Evolutionary conservation across 495 filamentous ascomycete genomes (phyloP).

Genomic region (Penicillium turbatum): DNA sequence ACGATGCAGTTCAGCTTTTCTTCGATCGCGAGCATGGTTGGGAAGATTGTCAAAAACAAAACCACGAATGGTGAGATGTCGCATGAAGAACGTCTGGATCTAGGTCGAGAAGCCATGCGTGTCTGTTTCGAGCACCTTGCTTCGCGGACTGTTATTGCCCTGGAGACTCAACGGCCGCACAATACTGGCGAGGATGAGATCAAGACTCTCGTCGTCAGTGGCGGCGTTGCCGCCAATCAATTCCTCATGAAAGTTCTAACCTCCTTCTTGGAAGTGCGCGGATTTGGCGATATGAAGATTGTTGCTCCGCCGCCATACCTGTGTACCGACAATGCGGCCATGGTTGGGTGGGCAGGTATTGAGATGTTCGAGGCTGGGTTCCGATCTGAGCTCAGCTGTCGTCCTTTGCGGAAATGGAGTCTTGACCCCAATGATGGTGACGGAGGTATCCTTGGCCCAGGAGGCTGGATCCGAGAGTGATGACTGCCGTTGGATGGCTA

Average conservation of each 20-base stretch:
- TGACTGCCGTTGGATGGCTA: not conserved
- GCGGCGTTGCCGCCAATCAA: conserved; percentile 81
- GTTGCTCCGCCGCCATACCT: conserved; percentile 67
- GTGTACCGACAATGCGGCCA: conserved; percentile 96
- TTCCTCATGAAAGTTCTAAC: conserved; percentile 69
- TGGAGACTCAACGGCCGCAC: conserved; percentile 40
- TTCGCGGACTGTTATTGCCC: conserved; percentile 62
- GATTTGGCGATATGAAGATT: conserved; percentile 58
- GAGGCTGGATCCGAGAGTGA: conserved; percentile 33
- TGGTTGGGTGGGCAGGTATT: conserved; percentile 92
- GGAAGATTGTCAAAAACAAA: conserved; percentile 41
- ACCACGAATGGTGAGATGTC: conserved; percentile 14
- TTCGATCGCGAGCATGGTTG: conserved; percentile 53
- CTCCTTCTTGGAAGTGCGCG: conserved; percentile 56
- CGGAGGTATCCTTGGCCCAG: conserved; percentile 45
- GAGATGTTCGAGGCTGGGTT: conserved; percentile 88
- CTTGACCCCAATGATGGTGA: conserved; percentile 59
- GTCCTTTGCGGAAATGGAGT: conserved; percentile 69
- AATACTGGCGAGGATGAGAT: conserved; percentile 31
- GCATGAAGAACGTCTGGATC: conserved; percentile 48
- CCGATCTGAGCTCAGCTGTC: conserved; percentile 53
- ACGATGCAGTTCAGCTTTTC: conserved; percentile 61
- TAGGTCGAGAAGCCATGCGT: conserved; percentile 71
- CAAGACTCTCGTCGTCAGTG: conserved; percentile 71
- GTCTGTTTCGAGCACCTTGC: conserved; percentile 87